phyloP scores from a whole-genome alignment of 1,139 yeast genomes.

The Candida smagusa region DNA sequence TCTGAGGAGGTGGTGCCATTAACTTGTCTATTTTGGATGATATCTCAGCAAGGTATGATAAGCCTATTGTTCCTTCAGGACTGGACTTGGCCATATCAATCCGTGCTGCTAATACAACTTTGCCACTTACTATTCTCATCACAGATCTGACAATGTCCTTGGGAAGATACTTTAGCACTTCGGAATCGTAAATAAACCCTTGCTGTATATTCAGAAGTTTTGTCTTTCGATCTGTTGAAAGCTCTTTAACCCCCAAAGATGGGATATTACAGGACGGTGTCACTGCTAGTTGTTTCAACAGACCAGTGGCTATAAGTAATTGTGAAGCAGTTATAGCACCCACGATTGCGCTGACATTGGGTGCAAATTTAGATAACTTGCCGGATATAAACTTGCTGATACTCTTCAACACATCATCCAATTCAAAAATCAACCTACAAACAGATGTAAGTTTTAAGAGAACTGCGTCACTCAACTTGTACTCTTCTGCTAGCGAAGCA shows the following conservation, averaged over 20 bases:
- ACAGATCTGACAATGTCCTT: constrained; percentile 65
- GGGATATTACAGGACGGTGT: constrained; percentile 86
- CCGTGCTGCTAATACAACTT: constrained; percentile 79
- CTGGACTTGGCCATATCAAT: constrained; percentile 55
- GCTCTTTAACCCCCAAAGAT: constrained; percentile 65
- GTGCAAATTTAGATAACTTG: constrained; percentile 63
- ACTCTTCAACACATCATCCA: constrained; percentile 40
- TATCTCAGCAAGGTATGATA: constrained; percentile 57
- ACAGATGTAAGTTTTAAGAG: constrained; percentile 40
- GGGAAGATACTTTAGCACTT: constrained; percentile 52
- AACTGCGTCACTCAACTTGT: constrained; percentile 26
- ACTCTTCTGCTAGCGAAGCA: constrained; percentile 32
- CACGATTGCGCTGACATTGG: constrained; percentile 71
- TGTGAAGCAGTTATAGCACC: constrained; percentile 78
- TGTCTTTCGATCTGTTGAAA: constrained; percentile 24
- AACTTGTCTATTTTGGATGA: constrained; percentile 64
- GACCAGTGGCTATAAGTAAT: constrained; percentile 67
- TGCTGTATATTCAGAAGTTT: constrained; percentile 45
- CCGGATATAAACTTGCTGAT: constrained; percentile 57
- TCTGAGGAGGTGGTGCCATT: constrained; percentile 72
- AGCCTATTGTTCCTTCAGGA: constrained; percentile 57
- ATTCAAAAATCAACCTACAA: constrained; percentile 45
- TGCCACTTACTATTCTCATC: constrained; percentile 76
- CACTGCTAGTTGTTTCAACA: constrained; percentile 61
- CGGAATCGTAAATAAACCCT: constrained; percentile 61